Base-by-base conservation (phyloP, 1,139 yeast genomes). In the Hemisphaericaspora lyxosophila region DNA sequence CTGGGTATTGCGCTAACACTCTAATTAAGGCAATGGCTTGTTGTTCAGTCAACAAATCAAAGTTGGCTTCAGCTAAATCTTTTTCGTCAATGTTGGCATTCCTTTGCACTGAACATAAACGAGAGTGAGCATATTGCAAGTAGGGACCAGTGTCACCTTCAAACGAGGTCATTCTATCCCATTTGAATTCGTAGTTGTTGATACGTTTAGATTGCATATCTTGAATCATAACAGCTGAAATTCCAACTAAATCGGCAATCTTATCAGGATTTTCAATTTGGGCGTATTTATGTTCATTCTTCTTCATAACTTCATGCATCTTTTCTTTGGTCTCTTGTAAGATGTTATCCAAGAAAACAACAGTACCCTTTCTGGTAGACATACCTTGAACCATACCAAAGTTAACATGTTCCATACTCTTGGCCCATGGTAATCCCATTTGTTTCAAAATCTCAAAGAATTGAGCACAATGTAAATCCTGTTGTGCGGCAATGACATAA, bases 131-230 rank as follows among this genome's bases (percentile, higher is more conserved):
- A 59, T 92, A 92, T 69, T 92, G 98, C 64, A 92, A 78, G 70
- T 94, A 92, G 45, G 99, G 98, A 60, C 99, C 99, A 44, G 99
- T 92, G 66, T 92, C 99, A 67, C 99, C 99, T 74, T 92, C 99
- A 52, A 94, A 90, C 5, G 97, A 88, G 36, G 87, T 77, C 97
- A 92, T 92, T 73, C 99, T 86, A 56, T 86, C 90, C 99, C 98
- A 92, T 67, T 89, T 87, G 69, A 94, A 94, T 54, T 84, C 89
- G 69, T 94, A 94, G 70, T 92, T 90, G 73, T 92, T 89, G 65
- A 90, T 80, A 68, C 98, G 85, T 74, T 94, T 94, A 46, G 96
- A 85, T 70, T 88, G 95, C 97, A 92, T 89, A 66, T 94, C 99
- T 73, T 94, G 98, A 57, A 94, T 86, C 96, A 94, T 90, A 44